Conservation (phyloP, 139 green algal genomes). For the Coelastrella sp. region DNA sequence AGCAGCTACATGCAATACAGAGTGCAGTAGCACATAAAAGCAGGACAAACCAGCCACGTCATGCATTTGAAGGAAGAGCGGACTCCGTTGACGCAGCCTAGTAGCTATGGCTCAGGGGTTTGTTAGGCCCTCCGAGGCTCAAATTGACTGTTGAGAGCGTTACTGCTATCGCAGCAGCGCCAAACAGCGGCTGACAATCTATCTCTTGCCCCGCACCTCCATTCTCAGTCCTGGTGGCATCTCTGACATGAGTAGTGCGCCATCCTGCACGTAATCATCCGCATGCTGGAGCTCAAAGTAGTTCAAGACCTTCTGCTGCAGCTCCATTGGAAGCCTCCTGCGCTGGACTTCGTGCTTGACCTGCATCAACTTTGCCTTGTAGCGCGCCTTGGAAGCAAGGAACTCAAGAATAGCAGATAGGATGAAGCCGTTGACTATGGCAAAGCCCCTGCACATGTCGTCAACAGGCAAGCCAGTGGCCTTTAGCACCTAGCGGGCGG, state of each 20-base stretch:
- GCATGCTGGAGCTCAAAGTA: slow-evolving; percentile 30
- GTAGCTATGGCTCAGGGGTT: no score
- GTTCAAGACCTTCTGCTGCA: neutral
- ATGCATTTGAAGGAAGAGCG: no score
- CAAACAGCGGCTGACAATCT: neutral
- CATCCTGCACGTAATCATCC: slow-evolving; percentile 12
- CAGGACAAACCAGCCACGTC: no score
- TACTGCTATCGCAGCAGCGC: neutral
- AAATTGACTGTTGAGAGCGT: neutral
- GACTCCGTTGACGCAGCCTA: no score
- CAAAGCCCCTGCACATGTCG: slow-evolving; percentile 40
- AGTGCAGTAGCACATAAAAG: no score
- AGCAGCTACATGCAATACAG: no score
- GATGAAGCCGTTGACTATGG: slow-evolving; percentile 34
- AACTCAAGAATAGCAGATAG: slow-evolving; percentile 36
- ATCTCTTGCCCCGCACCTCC: neutral
- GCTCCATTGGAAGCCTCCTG: neutral
- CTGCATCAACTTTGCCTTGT: slow-evolving; percentile 37
- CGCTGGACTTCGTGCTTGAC: slow-evolving; percentile 20
- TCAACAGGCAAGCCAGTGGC: neutral
- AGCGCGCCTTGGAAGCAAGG: slow-evolving; percentile 17
- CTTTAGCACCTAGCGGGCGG: no score
- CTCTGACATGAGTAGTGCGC: neutral
- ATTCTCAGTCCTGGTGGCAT: neutral
- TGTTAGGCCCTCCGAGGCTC: no score